Evolutionary conservation across 2,329 filamentous ascomycete species (phyloP).

Genomic region (Monosporascus cannonballus): DNA sequence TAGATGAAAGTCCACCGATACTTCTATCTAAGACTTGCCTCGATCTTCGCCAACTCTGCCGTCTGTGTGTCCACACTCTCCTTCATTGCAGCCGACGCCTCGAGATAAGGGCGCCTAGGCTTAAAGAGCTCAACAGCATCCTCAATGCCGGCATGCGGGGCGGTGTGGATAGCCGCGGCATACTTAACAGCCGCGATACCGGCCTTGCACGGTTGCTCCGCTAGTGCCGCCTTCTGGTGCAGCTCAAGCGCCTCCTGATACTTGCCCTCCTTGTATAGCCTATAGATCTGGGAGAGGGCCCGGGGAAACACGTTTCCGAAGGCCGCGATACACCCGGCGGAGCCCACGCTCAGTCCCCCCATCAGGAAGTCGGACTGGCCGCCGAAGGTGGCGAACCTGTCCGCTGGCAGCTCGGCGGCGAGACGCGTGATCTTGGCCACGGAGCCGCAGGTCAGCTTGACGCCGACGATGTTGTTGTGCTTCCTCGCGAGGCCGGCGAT

Average conservation of each 20-base stretch:
- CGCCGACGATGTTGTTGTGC: conserved; percentile 52
- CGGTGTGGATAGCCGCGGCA: conserved; percentile 55
- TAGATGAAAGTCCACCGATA: not conserved
- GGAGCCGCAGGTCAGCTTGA: conserved; percentile 59
- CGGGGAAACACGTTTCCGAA: conserved; percentile 58
- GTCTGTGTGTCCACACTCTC: conserved; percentile 33
- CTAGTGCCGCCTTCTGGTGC: conserved; percentile 56
- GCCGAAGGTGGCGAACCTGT: conserved; percentile 61
- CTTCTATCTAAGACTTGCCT: conserved; percentile 15
- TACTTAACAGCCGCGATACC: conserved; percentile 66
- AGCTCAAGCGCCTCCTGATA: conserved; percentile 51
- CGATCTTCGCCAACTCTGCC: conserved; percentile 27
- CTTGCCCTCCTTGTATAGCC: conserved; percentile 53
- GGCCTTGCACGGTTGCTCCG: conserved; percentile 59
- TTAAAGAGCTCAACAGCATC: conserved; percentile 51
- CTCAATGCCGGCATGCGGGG: conserved; percentile 51
- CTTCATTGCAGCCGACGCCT: conserved; percentile 37
- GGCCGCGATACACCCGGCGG: conserved; percentile 54
- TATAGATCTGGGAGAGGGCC: conserved; percentile 51
- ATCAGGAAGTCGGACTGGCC: conserved; percentile 70
- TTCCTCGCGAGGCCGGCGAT: conserved; percentile 46
- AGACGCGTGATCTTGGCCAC: conserved; percentile 56
- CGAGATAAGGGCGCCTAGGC: conserved; percentile 57
- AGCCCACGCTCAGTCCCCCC: conserved; percentile 52
- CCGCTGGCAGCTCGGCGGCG: conserved; percentile 41